Conservation (phyloP, 768 basidiomycete species). For the Trametopsis cervina region DNA sequence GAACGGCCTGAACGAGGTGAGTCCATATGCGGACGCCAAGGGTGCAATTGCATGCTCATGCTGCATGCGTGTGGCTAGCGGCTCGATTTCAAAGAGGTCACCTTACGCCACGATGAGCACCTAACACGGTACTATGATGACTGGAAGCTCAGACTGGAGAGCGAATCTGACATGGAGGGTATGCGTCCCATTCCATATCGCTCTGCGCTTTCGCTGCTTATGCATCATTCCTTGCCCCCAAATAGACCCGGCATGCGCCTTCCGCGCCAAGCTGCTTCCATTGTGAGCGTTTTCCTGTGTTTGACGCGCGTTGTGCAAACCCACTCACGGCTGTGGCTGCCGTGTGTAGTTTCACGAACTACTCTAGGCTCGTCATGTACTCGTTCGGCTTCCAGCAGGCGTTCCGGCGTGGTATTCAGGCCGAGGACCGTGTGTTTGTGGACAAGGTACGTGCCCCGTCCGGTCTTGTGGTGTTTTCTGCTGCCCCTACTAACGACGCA, state of each 20-base stretch:
- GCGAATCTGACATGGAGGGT: conserved; percentile 58
- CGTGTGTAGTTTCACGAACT: conserved; percentile 57
- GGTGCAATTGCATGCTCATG: not conserved
- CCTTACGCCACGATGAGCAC: conserved; percentile 50
- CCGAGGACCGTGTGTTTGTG: conserved; percentile 59
- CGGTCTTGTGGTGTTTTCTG: not conserved
- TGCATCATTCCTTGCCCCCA: no score
- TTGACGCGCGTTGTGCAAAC: conserved; percentile 1
- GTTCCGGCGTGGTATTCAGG: conserved; percentile 59
- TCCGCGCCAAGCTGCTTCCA: conserved; percentile 63
- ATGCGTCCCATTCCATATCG: no score
- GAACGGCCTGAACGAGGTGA: conserved; percentile 64
- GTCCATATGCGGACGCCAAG: conserved; percentile 1
- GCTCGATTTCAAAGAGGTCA: conserved; percentile 62
- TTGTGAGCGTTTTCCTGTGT: conserved; percentile 54
- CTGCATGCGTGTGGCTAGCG: conserved; percentile 30
- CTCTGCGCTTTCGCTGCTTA: no score
- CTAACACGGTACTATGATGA: conserved; percentile 58
- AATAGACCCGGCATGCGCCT: conserved; percentile 48
- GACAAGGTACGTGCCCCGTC: conserved; percentile 40
- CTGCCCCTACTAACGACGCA: not conserved
- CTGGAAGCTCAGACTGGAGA: conserved; percentile 52
- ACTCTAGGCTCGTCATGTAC: conserved; percentile 79
- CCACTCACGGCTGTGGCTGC: not conserved
- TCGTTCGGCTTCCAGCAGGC: conserved; percentile 85